phyloP scores from a whole-genome alignment of 257 asterid species.

The Cynanchum wilfordii region DNA sequence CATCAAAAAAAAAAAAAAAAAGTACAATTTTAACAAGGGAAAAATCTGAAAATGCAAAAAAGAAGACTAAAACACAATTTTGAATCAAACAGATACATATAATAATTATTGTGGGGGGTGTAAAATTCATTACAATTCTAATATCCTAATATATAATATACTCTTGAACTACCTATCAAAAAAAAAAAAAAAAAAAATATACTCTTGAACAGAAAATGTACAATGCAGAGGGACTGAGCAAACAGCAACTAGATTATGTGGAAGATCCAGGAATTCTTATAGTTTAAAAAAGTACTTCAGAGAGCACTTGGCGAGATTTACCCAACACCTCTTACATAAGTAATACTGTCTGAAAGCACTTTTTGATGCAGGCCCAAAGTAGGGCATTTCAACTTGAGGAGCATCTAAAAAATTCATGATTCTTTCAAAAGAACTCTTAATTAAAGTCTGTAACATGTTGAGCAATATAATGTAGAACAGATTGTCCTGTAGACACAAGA shows the following conservation, averaged over 20 bases:
- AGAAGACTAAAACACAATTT: neutral
- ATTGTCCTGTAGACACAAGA: neutral
- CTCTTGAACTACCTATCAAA: no score
- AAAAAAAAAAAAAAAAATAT: no score
- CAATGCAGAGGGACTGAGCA: neutral
- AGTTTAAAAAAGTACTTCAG: neutral
- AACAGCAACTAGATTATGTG: neutral
- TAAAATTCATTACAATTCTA: neutral
- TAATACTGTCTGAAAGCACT: neutral
- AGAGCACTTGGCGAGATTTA: neutral
- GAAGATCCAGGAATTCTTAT: neutral
- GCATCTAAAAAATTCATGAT: neutral
- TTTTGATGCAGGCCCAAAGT: neutral
- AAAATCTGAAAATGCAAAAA: neutral
- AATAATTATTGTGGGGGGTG: neutral
- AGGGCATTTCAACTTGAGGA: neutral
- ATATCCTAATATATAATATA: neutral
- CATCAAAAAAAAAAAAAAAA: no score
- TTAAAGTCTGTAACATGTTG: neutral
- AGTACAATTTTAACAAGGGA: neutral
- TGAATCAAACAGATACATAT: neutral
- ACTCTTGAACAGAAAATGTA: neutral
- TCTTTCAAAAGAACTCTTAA: neutral
- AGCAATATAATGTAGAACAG: neutral
- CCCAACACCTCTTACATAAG: neutral